phyloP scores from a whole-genome alignment of 805 yeast species.

The Saccharomycopsis sp. region DNA sequence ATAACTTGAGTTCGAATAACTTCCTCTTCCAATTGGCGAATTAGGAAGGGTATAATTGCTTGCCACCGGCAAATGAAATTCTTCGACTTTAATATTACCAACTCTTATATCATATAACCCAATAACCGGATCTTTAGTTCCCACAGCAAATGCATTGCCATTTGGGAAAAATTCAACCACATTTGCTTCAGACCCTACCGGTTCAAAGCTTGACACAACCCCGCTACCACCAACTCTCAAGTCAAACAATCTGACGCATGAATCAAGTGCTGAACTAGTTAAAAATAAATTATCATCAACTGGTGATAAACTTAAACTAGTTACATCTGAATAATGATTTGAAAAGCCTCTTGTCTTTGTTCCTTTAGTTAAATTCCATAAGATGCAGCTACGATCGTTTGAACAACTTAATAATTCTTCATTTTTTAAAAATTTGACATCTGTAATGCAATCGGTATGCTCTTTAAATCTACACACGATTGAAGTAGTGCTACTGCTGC shows the following conservation, averaged over 20 bases:
- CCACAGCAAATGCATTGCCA: constrained; percentile 63
- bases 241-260: constrained; percentile 56
- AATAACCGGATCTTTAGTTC: constrained; percentile 72
- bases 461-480: constrained; percentile 47
- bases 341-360: constrained; percentile 44
- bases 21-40: background rate
- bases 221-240: constrained; percentile 35
- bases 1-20: constrained; percentile 13
- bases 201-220: constrained; percentile 43
- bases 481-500: constrained; percentile 2
- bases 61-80: constrained; percentile 22
- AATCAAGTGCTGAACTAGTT: constrained; percentile 47
- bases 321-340: constrained; percentile 69
- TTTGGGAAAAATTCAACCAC: constrained; percentile 58
- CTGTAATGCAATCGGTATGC: constrained; percentile 77
- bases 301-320: constrained; percentile 34
- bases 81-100: constrained; percentile 43
- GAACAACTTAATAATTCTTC: constrained; percentile 46
- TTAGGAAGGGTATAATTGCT: too few species aligned
- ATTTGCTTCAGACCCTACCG: constrained; percentile 60
- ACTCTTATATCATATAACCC: constrained; percentile 70
- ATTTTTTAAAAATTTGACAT: constrained; percentile 58
- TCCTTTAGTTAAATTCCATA: constrained; percentile 74
- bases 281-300: constrained; percentile 30
- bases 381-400: constrained; percentile 59